These are phyloP conservation scores for Torulaspora maleeae DNA, from an alignment of 805 yeast species.

Conservation along the genomic window DNA sequence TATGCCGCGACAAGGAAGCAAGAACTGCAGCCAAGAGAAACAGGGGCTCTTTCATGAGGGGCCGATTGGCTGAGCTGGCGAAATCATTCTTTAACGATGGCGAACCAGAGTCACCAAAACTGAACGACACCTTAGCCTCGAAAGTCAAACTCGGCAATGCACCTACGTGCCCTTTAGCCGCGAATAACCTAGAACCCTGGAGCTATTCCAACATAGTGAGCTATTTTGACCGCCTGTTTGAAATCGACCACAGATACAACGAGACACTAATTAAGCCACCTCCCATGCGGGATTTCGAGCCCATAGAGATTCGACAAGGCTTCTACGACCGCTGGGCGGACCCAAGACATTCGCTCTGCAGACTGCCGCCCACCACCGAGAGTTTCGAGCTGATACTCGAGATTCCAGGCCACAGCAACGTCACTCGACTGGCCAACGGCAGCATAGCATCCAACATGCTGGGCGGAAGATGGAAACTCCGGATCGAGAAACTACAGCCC, in stretches of 20 bases:
- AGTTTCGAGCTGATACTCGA: conserved; percentile 31
- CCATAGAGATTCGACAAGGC: conserved; percentile 31
- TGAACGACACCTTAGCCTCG: not conserved
- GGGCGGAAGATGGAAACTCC: conserved; percentile 43
- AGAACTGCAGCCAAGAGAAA: conserved; percentile 2
- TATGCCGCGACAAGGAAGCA: conserved; percentile 10
- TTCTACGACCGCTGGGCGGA: conserved; percentile 36
- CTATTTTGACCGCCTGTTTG: conserved; percentile 41
- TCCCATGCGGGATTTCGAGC: conserved; percentile 24
- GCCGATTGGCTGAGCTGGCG: conserved; percentile 10
- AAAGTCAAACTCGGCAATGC: not conserved
- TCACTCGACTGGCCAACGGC: conserved; percentile 7
- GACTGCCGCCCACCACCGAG: conserved; percentile 24
- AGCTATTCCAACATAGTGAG: conserved; percentile 40
- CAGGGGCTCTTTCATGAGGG: conserved; percentile 4
- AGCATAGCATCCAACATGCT: conserved; percentile 26
- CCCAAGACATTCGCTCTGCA: conserved; percentile 11
- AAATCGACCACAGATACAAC: conserved; percentile 40
- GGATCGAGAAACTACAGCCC: conserved; percentile 42
- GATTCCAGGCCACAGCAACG: conserved; percentile 15
- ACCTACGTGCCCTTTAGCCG: not conserved
- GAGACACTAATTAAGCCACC: conserved; percentile 43
- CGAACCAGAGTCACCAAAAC: not conserved
- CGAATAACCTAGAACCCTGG: not conserved
- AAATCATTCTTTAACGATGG: conserved; percentile 15